Conservation (phyloP, 1,284 basidiomycete species). For the Kwoniella shivajii region DNA sequence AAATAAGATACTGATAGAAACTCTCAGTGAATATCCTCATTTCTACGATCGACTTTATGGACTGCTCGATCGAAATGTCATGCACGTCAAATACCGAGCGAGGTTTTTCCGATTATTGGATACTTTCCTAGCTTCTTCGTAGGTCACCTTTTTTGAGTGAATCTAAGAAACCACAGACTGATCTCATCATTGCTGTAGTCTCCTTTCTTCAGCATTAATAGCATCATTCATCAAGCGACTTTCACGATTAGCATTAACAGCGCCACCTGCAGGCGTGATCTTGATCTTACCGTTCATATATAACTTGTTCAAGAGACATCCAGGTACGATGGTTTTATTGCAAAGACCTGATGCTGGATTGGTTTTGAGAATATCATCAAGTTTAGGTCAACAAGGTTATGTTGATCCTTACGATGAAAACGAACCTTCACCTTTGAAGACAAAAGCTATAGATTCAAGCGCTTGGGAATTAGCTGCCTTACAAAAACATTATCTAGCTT, state of each 20-base stretch:
- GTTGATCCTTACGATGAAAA: constrained; percentile 69
- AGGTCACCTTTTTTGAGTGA: constrained; percentile 54
- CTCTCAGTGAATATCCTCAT: constrained; percentile 81
- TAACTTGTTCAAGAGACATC: constrained; percentile 91
- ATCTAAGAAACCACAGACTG: background rate
- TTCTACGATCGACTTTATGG: constrained; percentile 94
- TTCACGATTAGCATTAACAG: constrained; percentile 76
- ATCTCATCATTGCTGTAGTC: constrained; percentile 57
- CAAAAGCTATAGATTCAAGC: constrained; percentile 80
- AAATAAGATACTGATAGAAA: background rate
- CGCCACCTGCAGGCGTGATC: constrained; percentile 87
- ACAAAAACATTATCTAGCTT: constrained; percentile 78
- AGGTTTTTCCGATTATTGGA: constrained; percentile 94
- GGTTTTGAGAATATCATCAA: background rate
- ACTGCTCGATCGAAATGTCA: constrained; percentile 79
- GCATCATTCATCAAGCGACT: constrained; percentile 94
- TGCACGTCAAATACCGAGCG: constrained; percentile 90
- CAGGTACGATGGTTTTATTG: constrained; percentile 88
- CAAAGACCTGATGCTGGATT: constrained; percentile 60
- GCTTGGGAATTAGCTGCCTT: constrained; percentile 89
- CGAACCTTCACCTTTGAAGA: constrained; percentile 74
- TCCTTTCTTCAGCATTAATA: constrained; percentile 82
- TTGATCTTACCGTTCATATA: constrained; percentile 92
- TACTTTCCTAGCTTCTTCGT: constrained; percentile 87
- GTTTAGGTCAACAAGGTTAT: constrained; percentile 33